Conservation (phyloP, 768 basidiomycete species). For the Exsudoporus frostii region DNA sequence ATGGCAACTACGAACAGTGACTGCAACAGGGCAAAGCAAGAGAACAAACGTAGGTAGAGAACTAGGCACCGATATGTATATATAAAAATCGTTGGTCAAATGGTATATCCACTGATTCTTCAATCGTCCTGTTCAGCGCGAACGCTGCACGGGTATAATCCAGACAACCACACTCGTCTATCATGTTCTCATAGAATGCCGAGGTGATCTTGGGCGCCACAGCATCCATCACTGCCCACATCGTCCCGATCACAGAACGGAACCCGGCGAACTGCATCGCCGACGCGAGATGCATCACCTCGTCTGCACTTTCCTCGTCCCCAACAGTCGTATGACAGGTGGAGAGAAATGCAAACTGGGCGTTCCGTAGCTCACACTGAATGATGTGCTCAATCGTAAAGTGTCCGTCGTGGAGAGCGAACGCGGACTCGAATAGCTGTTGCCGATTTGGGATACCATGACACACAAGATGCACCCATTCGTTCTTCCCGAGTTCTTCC, state of each 20-base stretch:
- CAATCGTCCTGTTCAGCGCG: neutral
- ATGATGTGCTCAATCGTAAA: slow-evolving; percentile 10
- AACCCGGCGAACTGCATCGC: neutral
- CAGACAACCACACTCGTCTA: neutral
- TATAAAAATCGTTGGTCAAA: neutral
- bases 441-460: slow-evolving; percentile 14
- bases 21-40: neutral
- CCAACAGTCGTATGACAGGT: slow-evolving; percentile 12
- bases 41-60: no score
- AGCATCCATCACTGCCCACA: neutral
- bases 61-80: neutral
- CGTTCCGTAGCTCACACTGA: neutral
- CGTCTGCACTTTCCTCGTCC: no score
- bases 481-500: no score
- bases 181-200: no score
- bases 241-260: neutral
- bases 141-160: slow-evolving; percentile 2
- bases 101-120: neutral
- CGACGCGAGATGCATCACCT: no score
- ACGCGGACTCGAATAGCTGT: slow-evolving; percentile 17
- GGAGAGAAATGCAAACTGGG: slow-evolving; percentile 22
- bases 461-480: no score
- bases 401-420: slow-evolving; percentile 9
- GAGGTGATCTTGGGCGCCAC: neutral
- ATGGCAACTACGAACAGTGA: neutral